Evolutionary conservation across 2,329 filamentous ascomycete species (phyloP), one percentile per base, ranked within the genome.

Genomic region (Colletotrichum echinochloae): DNA sequence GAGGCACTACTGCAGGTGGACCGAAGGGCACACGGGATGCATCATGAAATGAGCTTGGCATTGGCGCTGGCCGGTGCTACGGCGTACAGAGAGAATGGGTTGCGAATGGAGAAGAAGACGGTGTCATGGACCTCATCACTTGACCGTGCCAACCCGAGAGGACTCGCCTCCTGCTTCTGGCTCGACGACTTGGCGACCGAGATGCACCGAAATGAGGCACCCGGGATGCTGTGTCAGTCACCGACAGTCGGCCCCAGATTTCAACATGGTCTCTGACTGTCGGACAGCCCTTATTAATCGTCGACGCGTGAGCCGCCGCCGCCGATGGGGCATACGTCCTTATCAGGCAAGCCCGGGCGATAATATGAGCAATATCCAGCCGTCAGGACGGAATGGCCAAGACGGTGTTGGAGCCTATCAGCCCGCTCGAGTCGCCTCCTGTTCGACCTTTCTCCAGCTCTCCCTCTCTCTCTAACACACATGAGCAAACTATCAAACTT

Each of bases 181-280:
- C 68, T 56, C 35, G 52, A 66, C 44, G 52, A 67, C 64, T 68
- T 70, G 57, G 64, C 68, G 52, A 54, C 57, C 68, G 51, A 67
- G 57, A 62, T 63, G 64, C 64, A 67, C 68, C 68, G 68, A 70
- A 70, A 70, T 70, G 57, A 70, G 68, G 57, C 28, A 44, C 52
- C 57, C 46, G 57, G 57, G 66, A 46, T 46, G 26, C 37, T 68
- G 51, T 70, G 64, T 62, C 67, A 67, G 64, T 70, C 64, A 67
- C 67, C 63, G 67, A 70, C 64, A 70, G 63, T 57, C 67, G 63
- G 64, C 56, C 62, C 66, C 66, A 70, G 49, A 57, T 49, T 49
- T 33, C 54, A 16, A 49, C 44, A 63, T 39, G 64, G 33, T 20
- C 37, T 37, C 30, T 26, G 16, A 35, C 23, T 20, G 26, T 37